Conservation (phyloP, 768 basidiomycete genomes). For the Boletus rubescentipes region DNA sequence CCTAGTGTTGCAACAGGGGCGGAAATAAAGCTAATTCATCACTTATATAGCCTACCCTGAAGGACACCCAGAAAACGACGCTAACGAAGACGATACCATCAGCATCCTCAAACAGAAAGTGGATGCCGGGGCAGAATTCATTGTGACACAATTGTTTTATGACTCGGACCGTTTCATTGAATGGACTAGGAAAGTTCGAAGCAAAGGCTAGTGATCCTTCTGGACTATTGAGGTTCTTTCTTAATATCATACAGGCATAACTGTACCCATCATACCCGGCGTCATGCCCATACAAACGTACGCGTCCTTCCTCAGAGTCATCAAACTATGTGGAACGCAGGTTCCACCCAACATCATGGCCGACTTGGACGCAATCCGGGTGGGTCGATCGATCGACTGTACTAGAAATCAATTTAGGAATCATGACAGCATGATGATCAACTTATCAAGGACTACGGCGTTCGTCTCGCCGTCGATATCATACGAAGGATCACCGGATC, state of each 20-base stretch:
- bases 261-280: slow-evolving; percentile 88
- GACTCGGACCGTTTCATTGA: slow-evolving; percentile 83
- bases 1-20: background rate
- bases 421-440: slow-evolving; percentile 82
- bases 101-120: slow-evolving; percentile 80
- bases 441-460: slow-evolving; percentile 93
- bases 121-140: slow-evolving; percentile 93
- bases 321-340: slow-evolving; percentile 80
- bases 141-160: slow-evolving; percentile 96
- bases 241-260: slow-evolving; percentile 63
- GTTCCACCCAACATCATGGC: slow-evolving; percentile 68
- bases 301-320: slow-evolving; percentile 87
- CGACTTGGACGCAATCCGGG: slow-evolving; percentile 74
- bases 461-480: slow-evolving; percentile 79
- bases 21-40: background rate
- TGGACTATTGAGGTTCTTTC: background rate
- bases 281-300: slow-evolving; percentile 99
- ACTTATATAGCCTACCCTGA: slow-evolving; percentile 77
- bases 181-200: slow-evolving; percentile 75
- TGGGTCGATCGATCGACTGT: slow-evolving; percentile 34
- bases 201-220: slow-evolving; percentile 51
- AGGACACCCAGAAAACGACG: slow-evolving; percentile 66
- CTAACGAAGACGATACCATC: slow-evolving; percentile 62
- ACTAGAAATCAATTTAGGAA: background rate
- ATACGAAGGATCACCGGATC: slow-evolving; percentile 57